Base-by-base conservation (phyloP, 495 filamentous ascomycete genomes). In the Talaromyces nanjingensis region DNA sequence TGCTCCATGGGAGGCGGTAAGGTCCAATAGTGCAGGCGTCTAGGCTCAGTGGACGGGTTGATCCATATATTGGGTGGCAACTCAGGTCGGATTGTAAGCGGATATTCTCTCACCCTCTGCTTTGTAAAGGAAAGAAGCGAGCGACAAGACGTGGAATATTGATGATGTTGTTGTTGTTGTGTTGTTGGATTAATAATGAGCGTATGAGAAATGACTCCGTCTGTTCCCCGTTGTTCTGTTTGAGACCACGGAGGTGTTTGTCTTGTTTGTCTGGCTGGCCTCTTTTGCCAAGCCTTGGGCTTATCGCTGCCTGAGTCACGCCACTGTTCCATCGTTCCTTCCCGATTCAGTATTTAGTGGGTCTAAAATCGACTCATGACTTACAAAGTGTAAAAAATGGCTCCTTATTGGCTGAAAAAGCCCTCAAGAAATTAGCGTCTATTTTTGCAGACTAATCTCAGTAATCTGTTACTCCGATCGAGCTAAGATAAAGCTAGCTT, bases 1-100 rank as follows among this genome's bases (percentile, higher is more conserved):
- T 59, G 16, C 56, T 59, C 56, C 56, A 59, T 59, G 56, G 56
- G 31, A 33, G 56, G 56, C 56, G 56, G 56, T 37, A 59, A 59
- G 56, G 27, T 57, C 24, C 27, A 57, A 33, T n/a, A 57, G 25
- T 57, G 54, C 27, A 53, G 22, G 56, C 56, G 20, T 27, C 53
- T 56, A 9, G 53, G 53, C 53, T 56, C 22, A 14, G 27, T 56
- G 53, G 53, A 29, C 53, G 52, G 52, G 8, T 0, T 55, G 52
- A 14, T 29, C 12, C 52, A 12, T 24, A 29, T 25, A 16, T 42
- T 14, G 22, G 14, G 22, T 24, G 52, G 11, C 24, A 16, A 55
- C 52, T 8, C 24, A 55, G 22, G 18, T 27, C 52, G 20, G 18
- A 49, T 22, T 47, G n/a, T 47, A 18, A 47, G n/a, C 42, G 14